phyloP scores from a whole-genome alignment of 768 basidiomycete genomes.

The Boletus insuetus region DNA sequence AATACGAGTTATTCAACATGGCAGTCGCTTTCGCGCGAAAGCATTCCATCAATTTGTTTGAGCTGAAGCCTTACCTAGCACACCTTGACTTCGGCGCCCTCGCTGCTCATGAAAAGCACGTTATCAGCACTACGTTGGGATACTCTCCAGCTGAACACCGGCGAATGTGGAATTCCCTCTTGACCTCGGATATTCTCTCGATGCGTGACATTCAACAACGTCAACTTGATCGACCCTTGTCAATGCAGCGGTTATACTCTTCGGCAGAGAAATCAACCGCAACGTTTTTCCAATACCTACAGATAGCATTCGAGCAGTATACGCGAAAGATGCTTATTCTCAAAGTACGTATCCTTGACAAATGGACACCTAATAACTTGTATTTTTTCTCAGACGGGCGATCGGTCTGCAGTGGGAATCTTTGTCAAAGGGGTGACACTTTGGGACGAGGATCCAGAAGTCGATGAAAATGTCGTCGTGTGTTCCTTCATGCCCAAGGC shows the following conservation, averaged over 20 bases:
- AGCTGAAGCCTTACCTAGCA: slow-evolving; percentile 39
- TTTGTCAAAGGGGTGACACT: slow-evolving; percentile 59
- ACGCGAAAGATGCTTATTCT: slow-evolving; percentile 56
- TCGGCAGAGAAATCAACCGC: slow-evolving; percentile 49
- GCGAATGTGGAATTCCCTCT: slow-evolving; percentile 61
- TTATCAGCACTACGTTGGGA: slow-evolving; percentile 41
- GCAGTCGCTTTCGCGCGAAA: slow-evolving; percentile 45
- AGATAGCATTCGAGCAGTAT: slow-evolving; percentile 53
- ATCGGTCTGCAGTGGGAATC: slow-evolving; percentile 59
- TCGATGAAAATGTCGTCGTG: slow-evolving; percentile 57
- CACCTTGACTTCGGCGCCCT: slow-evolving; percentile 60
- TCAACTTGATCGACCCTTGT: slow-evolving; percentile 49
- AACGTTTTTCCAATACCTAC: slow-evolving; percentile 63
- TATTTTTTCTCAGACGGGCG: slow-evolving; percentile 45
- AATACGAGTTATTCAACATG: slow-evolving; percentile 58
- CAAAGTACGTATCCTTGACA: slow-evolving; percentile 40
- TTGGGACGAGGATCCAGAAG: slow-evolving; percentile 59
- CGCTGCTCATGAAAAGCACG: slow-evolving; percentile 51
- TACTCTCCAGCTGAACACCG: slow-evolving; percentile 42
- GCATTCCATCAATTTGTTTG: slow-evolving; percentile 38
- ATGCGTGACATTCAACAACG: slow-evolving; percentile 49
- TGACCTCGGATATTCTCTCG: slow-evolving; percentile 58
- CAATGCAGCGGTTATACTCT: slow-evolving; percentile 59
- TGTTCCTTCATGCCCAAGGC: slow-evolving; percentile 60
- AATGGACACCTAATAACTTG: background rate